Evolutionary conservation across 306 rosid species (phyloP).

Genomic region (Cicer bijugum): DNA sequence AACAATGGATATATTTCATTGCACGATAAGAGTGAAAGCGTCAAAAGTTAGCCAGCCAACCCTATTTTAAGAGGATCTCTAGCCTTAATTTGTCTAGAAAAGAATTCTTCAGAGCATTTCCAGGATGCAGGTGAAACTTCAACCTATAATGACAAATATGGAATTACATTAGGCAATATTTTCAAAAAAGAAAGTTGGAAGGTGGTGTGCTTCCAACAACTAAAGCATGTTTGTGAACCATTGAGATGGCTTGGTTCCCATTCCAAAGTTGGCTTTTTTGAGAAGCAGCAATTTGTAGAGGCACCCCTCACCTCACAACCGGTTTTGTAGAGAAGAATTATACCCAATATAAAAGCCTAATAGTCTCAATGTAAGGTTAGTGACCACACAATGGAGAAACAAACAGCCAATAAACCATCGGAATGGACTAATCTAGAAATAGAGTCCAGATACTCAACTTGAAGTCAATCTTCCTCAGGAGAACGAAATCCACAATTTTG

Average conservation of each 20-base stretch:
- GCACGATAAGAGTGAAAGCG: conserved; percentile 30
- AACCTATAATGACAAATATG: conserved; percentile 52
- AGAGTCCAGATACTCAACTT: neutral
- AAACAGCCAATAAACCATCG: neutral
- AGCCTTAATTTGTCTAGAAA: conserved; percentile 73
- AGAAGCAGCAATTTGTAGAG: neutral
- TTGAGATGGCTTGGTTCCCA: neutral
- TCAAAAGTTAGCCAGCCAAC: conserved; percentile 52
- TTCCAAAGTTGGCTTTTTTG: conserved; percentile 11
- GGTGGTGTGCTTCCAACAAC: conserved; percentile 20
- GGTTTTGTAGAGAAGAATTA: no score
- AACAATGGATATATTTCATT: neutral
- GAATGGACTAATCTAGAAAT: conserved; percentile 23
- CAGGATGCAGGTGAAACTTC: conserved; percentile 89
- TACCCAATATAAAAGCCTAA: no score
- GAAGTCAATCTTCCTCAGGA: conserved; percentile 2
- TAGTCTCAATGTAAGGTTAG: neutral
- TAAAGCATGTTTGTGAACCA: conserved; percentile 15
- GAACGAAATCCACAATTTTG: conserved; percentile 33
- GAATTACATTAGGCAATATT: conserved; percentile 36
- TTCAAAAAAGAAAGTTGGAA: conserved; percentile 5
- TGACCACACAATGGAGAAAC: neutral
- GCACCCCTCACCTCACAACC: no score
- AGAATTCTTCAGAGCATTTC: conserved; percentile 96
- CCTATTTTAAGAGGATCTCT: conserved; percentile 95